Conservation (phyloP, 176 grass and related monocot species). For the Triticum turgidum region DNA sequence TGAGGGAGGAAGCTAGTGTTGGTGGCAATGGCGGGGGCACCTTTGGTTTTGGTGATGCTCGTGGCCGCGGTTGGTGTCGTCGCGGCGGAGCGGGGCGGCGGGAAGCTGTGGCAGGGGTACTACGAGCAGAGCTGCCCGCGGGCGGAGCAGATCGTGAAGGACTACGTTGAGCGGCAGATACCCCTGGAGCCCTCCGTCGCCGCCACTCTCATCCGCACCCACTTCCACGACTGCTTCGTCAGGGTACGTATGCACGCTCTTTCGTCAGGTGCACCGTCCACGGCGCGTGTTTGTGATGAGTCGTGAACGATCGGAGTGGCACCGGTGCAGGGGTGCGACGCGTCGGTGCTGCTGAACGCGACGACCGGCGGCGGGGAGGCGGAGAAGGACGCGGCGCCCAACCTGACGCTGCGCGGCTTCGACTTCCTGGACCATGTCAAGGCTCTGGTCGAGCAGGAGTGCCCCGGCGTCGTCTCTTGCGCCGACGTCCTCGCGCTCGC, state of each 20-base stretch:
- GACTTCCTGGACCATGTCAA: constrained; percentile 70
- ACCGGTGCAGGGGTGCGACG: constrained; percentile 75
- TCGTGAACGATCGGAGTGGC: not conserved
- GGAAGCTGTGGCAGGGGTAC: constrained; percentile 52
- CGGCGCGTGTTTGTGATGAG: not conserved
- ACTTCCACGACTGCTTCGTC: constrained; percentile 99
- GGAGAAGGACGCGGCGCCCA: constrained; percentile 68
- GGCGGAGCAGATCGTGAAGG: constrained; percentile 65
- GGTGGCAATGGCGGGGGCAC: not conserved
- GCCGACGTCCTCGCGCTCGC: constrained; percentile 71
- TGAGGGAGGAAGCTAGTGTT: not conserved
- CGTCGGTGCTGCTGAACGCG: constrained; percentile 76
- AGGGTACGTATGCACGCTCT: constrained; percentile 35
- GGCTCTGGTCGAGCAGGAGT: constrained; percentile 56
- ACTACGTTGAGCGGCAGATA: constrained; percentile 64
- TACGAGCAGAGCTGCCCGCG: constrained; percentile 69
- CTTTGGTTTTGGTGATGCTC: not conserved
- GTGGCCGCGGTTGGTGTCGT: constrained; percentile 4
- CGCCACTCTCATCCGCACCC: constrained; percentile 76
- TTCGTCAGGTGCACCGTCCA: no score
- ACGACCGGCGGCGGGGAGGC: constrained; percentile 39
- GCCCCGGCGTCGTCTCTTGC: constrained; percentile 57
- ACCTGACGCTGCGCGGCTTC: constrained; percentile 77
- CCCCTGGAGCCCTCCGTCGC: constrained; percentile 52
- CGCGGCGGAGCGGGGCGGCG: not conserved